These are phyloP conservation scores for Annona squamosa DNA, from an alignment of 164 flowering plant genomes.

Conservation along the genomic window DNA sequence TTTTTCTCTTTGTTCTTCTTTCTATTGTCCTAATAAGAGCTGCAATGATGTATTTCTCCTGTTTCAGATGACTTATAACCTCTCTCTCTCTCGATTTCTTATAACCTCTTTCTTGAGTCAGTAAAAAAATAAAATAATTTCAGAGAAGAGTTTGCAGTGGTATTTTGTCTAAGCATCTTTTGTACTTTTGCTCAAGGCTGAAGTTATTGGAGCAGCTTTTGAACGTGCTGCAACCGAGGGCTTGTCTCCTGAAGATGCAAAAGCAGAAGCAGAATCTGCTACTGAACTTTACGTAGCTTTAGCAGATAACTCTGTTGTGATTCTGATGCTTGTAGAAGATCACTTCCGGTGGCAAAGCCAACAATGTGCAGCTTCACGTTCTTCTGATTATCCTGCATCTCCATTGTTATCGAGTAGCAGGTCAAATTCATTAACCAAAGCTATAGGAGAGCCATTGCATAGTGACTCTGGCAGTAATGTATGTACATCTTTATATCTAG, in stretches of 20 bases:
- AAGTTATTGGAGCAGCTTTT: constrained; percentile 97
- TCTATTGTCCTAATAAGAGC: neutral
- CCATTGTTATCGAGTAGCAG: constrained; percentile 43
- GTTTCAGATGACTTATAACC: neutral
- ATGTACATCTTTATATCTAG: constrained; percentile 24
- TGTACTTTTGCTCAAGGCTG: constrained; percentile 64
- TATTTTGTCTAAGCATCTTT: neutral
- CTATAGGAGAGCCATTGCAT: constrained; percentile 43
- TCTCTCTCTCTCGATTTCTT: neutral
- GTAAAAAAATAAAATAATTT: neutral
- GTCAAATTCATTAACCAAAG: constrained; percentile 27
- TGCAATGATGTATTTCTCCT: neutral
- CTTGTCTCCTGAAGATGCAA: constrained; percentile 71
- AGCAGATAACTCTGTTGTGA: constrained; percentile 96
- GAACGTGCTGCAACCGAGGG: constrained; percentile 99
- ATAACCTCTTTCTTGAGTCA: neutral
- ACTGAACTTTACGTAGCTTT: constrained; percentile 93
- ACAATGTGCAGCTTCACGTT: constrained; percentile 38
- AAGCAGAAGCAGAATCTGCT: constrained; percentile 83
- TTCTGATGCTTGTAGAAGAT: constrained; percentile 97
- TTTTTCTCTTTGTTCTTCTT: neutral
- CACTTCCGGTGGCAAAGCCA: constrained; percentile 94
- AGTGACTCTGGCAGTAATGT: constrained; percentile 73
- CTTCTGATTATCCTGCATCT: constrained; percentile 37
- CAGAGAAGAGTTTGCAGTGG: neutral